These are phyloP conservation scores for Suillus hirtellus DNA, from an alignment of 768 basidiomycete genomes.

Conservation along the genomic window DNA sequence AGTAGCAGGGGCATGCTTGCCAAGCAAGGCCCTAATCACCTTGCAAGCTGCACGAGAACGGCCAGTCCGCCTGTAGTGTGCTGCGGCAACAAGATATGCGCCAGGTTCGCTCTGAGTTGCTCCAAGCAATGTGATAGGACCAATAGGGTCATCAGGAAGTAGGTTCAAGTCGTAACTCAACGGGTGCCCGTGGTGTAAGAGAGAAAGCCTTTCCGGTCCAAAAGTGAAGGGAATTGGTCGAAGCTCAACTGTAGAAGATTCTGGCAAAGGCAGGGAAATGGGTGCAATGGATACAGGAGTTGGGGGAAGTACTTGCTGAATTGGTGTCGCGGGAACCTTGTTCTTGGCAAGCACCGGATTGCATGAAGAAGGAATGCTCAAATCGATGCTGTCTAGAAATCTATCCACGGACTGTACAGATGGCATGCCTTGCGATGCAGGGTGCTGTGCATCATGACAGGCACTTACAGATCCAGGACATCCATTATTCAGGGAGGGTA, in stretches of 20 bases:
- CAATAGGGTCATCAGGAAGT: conserved; percentile 32
- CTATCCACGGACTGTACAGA: conserved; percentile 19
- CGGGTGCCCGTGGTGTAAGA: conserved; percentile 29
- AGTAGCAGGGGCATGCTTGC: conserved; percentile 12
- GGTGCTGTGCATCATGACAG: background rate
- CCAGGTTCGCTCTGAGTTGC: conserved; percentile 33
- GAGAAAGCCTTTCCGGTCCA: conserved; percentile 21
- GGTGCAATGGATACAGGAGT: conserved; percentile 14
- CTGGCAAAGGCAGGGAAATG: conserved; percentile 16
- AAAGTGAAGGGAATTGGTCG: conserved; percentile 10
- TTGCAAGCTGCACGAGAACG: conserved; percentile 31
- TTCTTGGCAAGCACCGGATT: background rate
- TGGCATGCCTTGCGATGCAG: background rate
- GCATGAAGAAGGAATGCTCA: conserved; percentile 12
- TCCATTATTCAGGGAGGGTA: background rate
- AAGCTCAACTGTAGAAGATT: conserved; percentile 15
- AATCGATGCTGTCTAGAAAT: conserved; percentile 27
- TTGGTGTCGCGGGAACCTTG: conserved; percentile 12
- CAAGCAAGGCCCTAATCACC: conserved; percentile 29
- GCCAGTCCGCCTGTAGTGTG: conserved; percentile 36
- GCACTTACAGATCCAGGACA: background rate
- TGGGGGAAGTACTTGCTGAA: conserved; percentile 15
- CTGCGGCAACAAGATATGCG: conserved; percentile 30
- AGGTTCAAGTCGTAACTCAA: conserved; percentile 28
- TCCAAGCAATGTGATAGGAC: conserved; percentile 27